phyloP scores from a whole-genome alignment of 169 alveolate genomes.

The Plasmodium inui region DNA sequence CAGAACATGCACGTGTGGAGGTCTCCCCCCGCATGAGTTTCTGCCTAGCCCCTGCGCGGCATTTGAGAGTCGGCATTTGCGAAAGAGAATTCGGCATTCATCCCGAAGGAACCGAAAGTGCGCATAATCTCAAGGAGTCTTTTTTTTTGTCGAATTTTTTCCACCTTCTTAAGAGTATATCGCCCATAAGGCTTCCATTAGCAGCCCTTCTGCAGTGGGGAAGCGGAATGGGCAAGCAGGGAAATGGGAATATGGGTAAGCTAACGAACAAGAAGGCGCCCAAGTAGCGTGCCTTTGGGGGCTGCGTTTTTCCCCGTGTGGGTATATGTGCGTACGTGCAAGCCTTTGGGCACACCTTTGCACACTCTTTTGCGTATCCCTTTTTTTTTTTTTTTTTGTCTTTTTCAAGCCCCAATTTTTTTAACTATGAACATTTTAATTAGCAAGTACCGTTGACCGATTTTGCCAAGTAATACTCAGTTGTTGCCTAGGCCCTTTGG shows the following conservation, averaged over 20 bases:
- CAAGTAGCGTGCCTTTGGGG: background rate
- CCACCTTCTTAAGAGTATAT: background rate
- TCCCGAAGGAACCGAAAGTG: background rate
- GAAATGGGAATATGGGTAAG: background rate
- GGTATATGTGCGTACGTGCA: background rate
- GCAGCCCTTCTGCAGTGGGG: background rate
- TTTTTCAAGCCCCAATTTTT: background rate
- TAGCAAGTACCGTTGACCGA: background rate
- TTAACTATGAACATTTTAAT: background rate
- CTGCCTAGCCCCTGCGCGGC: background rate
- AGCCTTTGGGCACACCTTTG: background rate
- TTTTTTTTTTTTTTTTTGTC: slow-evolving; percentile 5
- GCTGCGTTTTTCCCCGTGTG: background rate
- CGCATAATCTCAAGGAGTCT: background rate
- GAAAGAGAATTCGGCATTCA: background rate
- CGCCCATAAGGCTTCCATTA: background rate
- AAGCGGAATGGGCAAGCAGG: background rate
- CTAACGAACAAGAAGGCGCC: background rate
- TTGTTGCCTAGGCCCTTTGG: background rate
- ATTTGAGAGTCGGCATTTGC: background rate
- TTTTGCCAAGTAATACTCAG: background rate
- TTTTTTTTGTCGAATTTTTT: background rate
- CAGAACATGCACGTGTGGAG: background rate
- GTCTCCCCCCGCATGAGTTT: background rate
- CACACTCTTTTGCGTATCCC: background rate